Evolutionary conservation across 2,329 filamentous ascomycete species (phyloP), one percentile per base, ranked within the genome.

Genomic region (Apiospora pterosperma): DNA sequence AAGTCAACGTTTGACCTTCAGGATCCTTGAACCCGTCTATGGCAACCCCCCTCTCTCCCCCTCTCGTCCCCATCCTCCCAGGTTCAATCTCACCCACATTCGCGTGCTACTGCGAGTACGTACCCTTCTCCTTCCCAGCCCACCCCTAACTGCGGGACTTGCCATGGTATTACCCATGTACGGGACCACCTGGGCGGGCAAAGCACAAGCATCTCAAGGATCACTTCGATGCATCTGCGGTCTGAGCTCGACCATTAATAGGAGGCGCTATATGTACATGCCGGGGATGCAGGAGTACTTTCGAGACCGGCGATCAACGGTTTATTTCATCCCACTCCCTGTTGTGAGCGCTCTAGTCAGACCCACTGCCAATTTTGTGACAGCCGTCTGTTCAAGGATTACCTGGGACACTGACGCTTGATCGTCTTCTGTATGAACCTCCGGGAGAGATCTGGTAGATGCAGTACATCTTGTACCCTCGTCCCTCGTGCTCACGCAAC

Each of bases 361-460:
- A 80, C 81, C 82, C 82, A 84, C 82, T 77, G 76, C 77, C 77
- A 83, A 82, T 83, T 82, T 84, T 62, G 81, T 84, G 81, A 84
- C 81, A 84, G 78, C 78, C 81, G 77, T 76, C 60, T 78, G 75
- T 75, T 75, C 80, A 78, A 77, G 81, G 81, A 81, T 83, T 77
- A 76, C 72, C 78, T 75, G 76, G 78, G 78, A 78, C 80, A 81
- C 82, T 82, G 76, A 76, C 80, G 77, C 80, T 80, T 79, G 81
- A 83, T 84, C 81, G 77, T 77, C 81, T 76, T 78, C 76, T 75
- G 76, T 76, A 77, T 78, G 71, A 73, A 75, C 73, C 74, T 77
- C 76, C 77, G 79, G 79, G 78, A 82, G 78, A 82, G 81, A 84
- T 83, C 82, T 82, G 75, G 77, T 74, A 75, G 73, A 75, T 79